phyloP scores from a whole-genome alignment of 2,329 filamentous ascomycete genomes.

The Tympanopsis confertula region DNA sequence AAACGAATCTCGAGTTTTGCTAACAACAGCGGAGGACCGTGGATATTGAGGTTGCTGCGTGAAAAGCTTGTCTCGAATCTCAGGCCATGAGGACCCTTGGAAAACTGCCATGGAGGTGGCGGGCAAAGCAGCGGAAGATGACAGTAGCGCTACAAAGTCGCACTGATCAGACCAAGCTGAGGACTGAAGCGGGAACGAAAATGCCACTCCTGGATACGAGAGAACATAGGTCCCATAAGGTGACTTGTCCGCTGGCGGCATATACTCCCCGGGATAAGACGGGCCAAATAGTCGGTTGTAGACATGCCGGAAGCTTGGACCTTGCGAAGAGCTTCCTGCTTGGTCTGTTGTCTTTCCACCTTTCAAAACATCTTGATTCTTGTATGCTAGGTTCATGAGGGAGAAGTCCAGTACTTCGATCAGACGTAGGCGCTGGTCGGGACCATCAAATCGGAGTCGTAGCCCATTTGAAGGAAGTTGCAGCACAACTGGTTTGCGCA shows the following conservation, averaged over 20 bases:
- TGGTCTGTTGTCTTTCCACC: conserved; percentile 12
- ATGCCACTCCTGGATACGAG: conserved; percentile 88
- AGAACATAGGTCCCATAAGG: conserved; percentile 70
- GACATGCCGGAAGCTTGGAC: conserved; percentile 76
- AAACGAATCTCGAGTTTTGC: conserved; percentile 65
- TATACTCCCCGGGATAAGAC: conserved; percentile 86
- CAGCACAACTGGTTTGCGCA: conserved; percentile 65
- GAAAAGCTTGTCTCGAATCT: conserved; percentile 67
- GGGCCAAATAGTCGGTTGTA: conserved; percentile 90
- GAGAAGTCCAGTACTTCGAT: conserved; percentile 88
- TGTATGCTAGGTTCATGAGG: conserved; percentile 74
- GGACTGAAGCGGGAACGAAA: conserved; percentile 71
- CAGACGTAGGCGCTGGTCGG: conserved; percentile 79
- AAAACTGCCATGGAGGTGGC: conserved; percentile 87
- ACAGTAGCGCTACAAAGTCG: conserved; percentile 79
- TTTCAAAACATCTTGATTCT: conserved; percentile 28
- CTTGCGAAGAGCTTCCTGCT: too few relatives aligned
- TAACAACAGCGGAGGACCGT: conserved; percentile 56
- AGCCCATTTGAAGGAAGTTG: conserved; percentile 75
- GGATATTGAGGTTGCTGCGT: conserved; percentile 63
- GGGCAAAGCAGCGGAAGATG: conserved; percentile 62
- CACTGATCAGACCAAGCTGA: conserved; percentile 64
- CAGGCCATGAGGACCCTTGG: conserved; percentile 79
- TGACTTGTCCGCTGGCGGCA: conserved; percentile 45
- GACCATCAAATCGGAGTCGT: conserved; percentile 82